phyloP scores from a whole-genome alignment of 176 grass and related monocot genomes.

The Oryza coarctata region DNA sequence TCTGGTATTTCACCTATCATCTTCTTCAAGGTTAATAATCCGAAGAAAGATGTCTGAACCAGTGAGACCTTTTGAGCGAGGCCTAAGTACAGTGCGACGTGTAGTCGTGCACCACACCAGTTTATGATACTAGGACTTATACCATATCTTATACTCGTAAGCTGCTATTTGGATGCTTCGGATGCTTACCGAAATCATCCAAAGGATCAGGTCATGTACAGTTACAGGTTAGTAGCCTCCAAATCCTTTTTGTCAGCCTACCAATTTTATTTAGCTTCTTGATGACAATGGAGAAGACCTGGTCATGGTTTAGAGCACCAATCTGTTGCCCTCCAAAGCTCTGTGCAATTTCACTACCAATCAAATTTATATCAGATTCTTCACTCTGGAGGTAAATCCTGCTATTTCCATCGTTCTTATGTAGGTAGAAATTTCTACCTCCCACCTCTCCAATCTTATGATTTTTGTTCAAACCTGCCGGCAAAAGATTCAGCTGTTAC shows the following conservation, averaged over 20 bases:
- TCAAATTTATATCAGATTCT: constrained; percentile 20
- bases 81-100: background rate
- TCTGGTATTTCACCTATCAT: background rate
- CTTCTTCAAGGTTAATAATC: background rate
- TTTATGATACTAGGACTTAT: background rate
- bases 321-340: background rate
- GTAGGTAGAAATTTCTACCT: constrained; percentile 77
- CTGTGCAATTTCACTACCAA: background rate
- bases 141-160: background rate
- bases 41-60: background rate
- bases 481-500: constrained; percentile 3
- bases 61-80: background rate
- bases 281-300: constrained; percentile 32
- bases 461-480: constrained; percentile 68
- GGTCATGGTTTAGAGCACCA: background rate
- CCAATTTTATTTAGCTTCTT: constrained; percentile 41
- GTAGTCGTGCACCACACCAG: background rate
- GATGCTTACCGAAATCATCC: background rate
- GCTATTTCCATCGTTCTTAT: constrained; percentile 47
- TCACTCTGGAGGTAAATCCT: constrained; percentile 26
- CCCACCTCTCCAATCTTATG: constrained; percentile 84
- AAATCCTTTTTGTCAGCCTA: constrained; percentile 28
- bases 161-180: background rate
- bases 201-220: constrained; percentile 34
- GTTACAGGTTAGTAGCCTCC: constrained; percentile 46